A percentile compares a stretch with the other conserved stretches of the same genome.
These are phyloP conservation scores for Pyrenula aspistea DNA, from an alignment of 495 filamentous ascomycete genomes.

Conservation along the genomic window DNA sequence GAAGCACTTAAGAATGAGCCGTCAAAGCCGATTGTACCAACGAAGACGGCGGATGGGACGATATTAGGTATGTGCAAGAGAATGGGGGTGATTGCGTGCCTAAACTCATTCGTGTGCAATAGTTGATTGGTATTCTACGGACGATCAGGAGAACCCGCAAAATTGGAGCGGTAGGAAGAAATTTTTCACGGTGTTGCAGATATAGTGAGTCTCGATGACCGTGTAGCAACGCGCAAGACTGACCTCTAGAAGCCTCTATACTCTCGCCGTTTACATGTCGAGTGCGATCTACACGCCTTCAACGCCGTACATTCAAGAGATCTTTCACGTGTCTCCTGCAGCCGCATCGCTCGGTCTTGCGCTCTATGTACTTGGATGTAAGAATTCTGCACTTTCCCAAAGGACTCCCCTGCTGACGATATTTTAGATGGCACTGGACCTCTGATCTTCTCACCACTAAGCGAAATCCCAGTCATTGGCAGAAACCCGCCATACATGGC, in stretches of 20 bases:
- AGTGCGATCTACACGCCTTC: conserved; percentile 23
- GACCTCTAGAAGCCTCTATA: conserved; percentile 24
- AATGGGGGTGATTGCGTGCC: not conserved
- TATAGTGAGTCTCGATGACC: conserved; percentile 4
- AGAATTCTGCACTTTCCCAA: not conserved
- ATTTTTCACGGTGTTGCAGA: conserved; percentile 15
- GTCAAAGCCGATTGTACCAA: conserved; percentile 1
- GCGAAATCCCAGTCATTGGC: conserved; percentile 31
- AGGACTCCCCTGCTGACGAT: not conserved
- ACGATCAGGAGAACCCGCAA: conserved; percentile 27
- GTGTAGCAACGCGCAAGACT: conserved; percentile 5
- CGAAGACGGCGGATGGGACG: conserved; percentile 1
- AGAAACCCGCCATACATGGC: conserved; percentile 32
- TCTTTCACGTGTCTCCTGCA: conserved; percentile 26
- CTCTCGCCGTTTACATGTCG: conserved; percentile 24
- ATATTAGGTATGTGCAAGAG: not conserved
- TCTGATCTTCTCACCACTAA: conserved; percentile 29
- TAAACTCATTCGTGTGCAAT: conserved; percentile 6
- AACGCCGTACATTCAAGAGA: conserved; percentile 18
- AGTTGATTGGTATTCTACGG: conserved; percentile 25
- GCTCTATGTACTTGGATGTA: conserved; percentile 42
- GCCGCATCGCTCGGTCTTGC: conserved; percentile 35
- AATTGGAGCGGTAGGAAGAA: conserved; percentile 26
- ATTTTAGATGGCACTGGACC: conserved; percentile 19
- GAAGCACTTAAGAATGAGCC: not conserved